Percentiles rank a stretch among this genome's conserved stretches.
Evolutionary conservation across 1,139 yeast species (phyloP).

Genomic region (Fermentozyma sake): DNA sequence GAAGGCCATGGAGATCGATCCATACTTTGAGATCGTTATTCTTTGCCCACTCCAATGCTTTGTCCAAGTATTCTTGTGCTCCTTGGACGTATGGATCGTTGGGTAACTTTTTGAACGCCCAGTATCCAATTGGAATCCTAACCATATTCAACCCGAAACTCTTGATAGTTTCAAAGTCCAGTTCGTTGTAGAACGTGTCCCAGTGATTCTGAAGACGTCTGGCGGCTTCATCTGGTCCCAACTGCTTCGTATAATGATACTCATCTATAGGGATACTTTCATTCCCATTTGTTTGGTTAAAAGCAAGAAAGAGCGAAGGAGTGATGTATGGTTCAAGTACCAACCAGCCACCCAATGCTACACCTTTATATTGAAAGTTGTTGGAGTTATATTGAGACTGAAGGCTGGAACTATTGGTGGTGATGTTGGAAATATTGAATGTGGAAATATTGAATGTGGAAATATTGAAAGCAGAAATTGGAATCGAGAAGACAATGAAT

Average conservation of each 20-base stretch:
- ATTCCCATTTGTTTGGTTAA: slow-evolving; percentile 22
- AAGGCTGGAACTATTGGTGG: slow-evolving; percentile 6
- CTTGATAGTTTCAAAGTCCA: slow-evolving; percentile 47
- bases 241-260: slow-evolving; percentile 43
- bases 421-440: slow-evolving; percentile 5
- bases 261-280: slow-evolving; percentile 53
- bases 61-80: slow-evolving; percentile 49
- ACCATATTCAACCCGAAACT: slow-evolving; percentile 55
- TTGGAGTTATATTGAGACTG: slow-evolving; percentile 13
- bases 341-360: slow-evolving; percentile 64
- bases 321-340: slow-evolving; percentile 64
- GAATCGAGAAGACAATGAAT: too few relatives aligned
- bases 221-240: slow-evolving; percentile 44
- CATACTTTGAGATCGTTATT: slow-evolving; percentile 48
- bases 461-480: too few relatives aligned
- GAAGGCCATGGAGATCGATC: slow-evolving; percentile 65
- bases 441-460: too few relatives aligned
- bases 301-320: slow-evolving; percentile 50
- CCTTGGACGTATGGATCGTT: slow-evolving; percentile 59
- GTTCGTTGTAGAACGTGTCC: slow-evolving; percentile 50
- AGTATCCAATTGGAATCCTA: slow-evolving; percentile 63
- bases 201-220: slow-evolving; percentile 47
- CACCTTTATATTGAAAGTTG: slow-evolving; percentile 39
- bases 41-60: slow-evolving; percentile 53
- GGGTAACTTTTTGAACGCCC: slow-evolving; percentile 52